Base-by-base conservation (phyloP, 441 rosid genomes). In the Brassica balearica region DNA sequence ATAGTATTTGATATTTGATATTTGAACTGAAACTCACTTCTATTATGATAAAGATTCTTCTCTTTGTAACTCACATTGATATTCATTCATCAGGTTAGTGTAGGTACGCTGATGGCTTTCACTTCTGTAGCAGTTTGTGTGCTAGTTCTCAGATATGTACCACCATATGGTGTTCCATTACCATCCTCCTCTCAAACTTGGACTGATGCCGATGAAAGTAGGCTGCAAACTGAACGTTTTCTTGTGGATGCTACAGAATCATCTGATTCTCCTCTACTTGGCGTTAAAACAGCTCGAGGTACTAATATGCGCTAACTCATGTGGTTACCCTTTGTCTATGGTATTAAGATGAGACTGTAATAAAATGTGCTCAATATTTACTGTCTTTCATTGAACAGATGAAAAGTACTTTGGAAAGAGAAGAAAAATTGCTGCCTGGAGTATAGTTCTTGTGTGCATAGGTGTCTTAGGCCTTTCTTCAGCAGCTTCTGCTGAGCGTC, bases 21-120 rank as follows among this genome's bases (percentile, higher is more conserved):
- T 34, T 22, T 32, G 55, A 46, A 65, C 27, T 72, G 81, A 58
- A n/a, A n/a, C 51, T 51, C 19, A 51, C 56, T 51, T 51, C 8
- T 51, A 48, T n/a, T 51, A 51, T 51, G 19, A 51, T 2, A 51
- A 51, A 51, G 19, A 51, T 51, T 2, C 0, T 51, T 51, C 56
- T 38, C 72, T 46, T 15, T 29, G 48, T 80, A 64, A 23, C 79
- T 65, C 61, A 75, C 36, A 22, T 62, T 27, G 59, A 12, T 53
- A 32, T 77, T 72, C 38, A 5, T 77, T 34, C 20, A 78, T 68
- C 93, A 93, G 97, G 98, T 93, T 78, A 93, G 98, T 71, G 92
- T 91, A 69, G 98, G 98, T 41, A 91, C 98, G 53, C 88, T 93
- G 79, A 90, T 93, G 82, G 96, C 98, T 34, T 93, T 88, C 86